Evolutionary conservation across 768 basidiomycete genomes (phyloP).

Genomic region (Dacryopinax spathularia): DNA sequence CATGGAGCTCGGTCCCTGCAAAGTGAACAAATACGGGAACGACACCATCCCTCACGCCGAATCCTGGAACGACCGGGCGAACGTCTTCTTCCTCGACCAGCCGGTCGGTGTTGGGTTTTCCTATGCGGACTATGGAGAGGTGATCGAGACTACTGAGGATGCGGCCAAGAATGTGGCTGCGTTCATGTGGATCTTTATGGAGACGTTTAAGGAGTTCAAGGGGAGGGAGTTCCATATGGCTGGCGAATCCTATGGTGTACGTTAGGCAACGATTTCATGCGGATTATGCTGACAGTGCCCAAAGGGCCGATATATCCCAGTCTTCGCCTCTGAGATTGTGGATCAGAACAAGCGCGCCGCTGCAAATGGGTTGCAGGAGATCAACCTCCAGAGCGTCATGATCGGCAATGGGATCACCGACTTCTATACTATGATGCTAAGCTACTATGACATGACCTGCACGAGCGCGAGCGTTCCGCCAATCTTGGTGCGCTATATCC

Average conservation of each 20-base stretch:
- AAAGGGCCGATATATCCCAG: background rate
- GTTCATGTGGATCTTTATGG: slow-evolving; percentile 66
- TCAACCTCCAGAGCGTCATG: slow-evolving; percentile 59
- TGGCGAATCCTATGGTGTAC: slow-evolving; percentile 34
- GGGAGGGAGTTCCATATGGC: slow-evolving; percentile 57
- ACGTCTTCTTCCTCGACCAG: slow-evolving; percentile 16
- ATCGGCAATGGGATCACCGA: slow-evolving; percentile 45
- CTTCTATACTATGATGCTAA: slow-evolving; percentile 22
- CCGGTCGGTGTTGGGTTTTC: slow-evolving; percentile 59
- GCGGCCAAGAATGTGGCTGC: slow-evolving; percentile 63
- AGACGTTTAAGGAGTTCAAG: slow-evolving; percentile 58
- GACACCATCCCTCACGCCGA: slow-evolving; percentile 23
- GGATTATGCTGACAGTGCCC: background rate
- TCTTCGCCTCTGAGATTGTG: slow-evolving; percentile 58
- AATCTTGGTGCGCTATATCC: slow-evolving; percentile 15
- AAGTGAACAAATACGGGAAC: slow-evolving; percentile 12
- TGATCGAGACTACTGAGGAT: slow-evolving; percentile 60
- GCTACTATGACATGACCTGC: slow-evolving; percentile 44
- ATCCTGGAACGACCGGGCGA: slow-evolving; percentile 13
- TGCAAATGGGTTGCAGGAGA: slow-evolving; percentile 33
- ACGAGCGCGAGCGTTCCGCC: slow-evolving; percentile 37
- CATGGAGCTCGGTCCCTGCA: slow-evolving; percentile 8
- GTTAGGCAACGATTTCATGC: background rate
- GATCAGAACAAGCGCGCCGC: slow-evolving; percentile 50
- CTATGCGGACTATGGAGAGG: slow-evolving; percentile 55